Evolutionary conservation across 2,329 filamentous ascomycete genomes (phyloP), one percentile per base, ranked within the genome.

Genomic region (Monosporascus sp.): DNA sequence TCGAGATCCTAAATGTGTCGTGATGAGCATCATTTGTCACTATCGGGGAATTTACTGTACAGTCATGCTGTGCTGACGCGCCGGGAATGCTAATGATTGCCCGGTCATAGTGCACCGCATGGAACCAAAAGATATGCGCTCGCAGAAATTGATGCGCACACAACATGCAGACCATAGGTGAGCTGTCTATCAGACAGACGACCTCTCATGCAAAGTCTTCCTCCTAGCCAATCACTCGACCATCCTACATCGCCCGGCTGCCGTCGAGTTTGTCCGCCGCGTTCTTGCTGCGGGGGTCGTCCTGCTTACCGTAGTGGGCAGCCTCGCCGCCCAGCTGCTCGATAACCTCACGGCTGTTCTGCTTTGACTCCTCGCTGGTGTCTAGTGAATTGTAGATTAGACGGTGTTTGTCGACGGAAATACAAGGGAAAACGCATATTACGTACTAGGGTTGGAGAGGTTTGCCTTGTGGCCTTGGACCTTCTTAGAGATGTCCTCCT

Each of bases 331-430:
- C 74, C 3, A 78, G 61, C 11, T 66, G 57, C 45, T 76, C 65
- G 46, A 78, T 70, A 6, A 65, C 67, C 56, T 73, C 47, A 47
- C 64, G 63, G 51, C 72, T 75, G 51, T 75, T 65, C 60, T 76
- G 65, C 63, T 78, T 78, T 47, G 74, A 76, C 51, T 64, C 63
- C 37, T 74, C 68, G 58, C 72, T 75, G 3, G 73, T 75, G 58
- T 75, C 73, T 75, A 48, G 31, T 35, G 18, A 2, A 17, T 27
- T 14, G 20, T 45, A 14, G 31, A 11, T 31, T 14, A 35, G 9
- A 35, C 31, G 11, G 9, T 5, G 9, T 35, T 35, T 14, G 9
- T 14, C 14, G 31, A 14, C 11, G 14, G 31, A 35, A 35, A 35
- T 35, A 35, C 5, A 35, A 1, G 9, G 9, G 31, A 35, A 11